Evolutionary conservation across 495 filamentous ascomycete species (phyloP).

Genomic region (Hypomontagnella monticulosa): DNA sequence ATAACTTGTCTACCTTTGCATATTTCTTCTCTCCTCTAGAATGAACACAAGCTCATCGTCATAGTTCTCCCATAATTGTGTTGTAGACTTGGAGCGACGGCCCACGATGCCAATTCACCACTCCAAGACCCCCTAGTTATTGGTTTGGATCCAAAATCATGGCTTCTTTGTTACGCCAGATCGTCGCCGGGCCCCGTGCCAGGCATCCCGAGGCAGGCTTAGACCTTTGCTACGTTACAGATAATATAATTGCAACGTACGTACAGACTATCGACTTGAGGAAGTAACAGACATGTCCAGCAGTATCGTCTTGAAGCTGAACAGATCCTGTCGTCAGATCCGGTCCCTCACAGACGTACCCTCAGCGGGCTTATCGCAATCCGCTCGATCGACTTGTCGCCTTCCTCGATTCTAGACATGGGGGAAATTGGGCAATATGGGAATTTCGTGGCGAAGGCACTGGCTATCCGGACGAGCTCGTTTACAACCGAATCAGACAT

Average conservation of each 20-base stretch:
- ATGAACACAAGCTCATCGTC: no score
- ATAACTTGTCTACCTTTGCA: no score
- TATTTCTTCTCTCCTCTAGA: no score
- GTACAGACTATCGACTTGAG: constrained; percentile 34
- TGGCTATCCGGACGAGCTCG: constrained; percentile 89
- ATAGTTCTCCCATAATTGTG: no score
- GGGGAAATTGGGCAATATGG: constrained; percentile 88
- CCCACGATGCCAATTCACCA: constrained; percentile 11
- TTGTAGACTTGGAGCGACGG: background rate
- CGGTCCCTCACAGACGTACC: constrained; percentile 86
- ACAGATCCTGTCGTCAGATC: constrained; percentile 58
- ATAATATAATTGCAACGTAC: constrained; percentile 72
- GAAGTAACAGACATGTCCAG: background rate
- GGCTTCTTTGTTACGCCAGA: constrained; percentile 64
- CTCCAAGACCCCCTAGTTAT: background rate
- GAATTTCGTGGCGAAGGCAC: constrained; percentile 97
- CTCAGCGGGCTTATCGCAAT: constrained; percentile 90
- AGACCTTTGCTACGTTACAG: constrained; percentile 95
- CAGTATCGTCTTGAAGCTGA: constrained; percentile 11
- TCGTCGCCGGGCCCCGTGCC: constrained; percentile 78
- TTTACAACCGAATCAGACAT: constrained; percentile 83
- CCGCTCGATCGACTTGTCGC: constrained; percentile 84
- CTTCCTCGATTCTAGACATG: constrained; percentile 87
- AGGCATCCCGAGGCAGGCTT: constrained; percentile 87
- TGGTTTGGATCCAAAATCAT: constrained; percentile 42